phyloP scores from a whole-genome alignment of 345 rosid species.

The Salix brachista region DNA sequence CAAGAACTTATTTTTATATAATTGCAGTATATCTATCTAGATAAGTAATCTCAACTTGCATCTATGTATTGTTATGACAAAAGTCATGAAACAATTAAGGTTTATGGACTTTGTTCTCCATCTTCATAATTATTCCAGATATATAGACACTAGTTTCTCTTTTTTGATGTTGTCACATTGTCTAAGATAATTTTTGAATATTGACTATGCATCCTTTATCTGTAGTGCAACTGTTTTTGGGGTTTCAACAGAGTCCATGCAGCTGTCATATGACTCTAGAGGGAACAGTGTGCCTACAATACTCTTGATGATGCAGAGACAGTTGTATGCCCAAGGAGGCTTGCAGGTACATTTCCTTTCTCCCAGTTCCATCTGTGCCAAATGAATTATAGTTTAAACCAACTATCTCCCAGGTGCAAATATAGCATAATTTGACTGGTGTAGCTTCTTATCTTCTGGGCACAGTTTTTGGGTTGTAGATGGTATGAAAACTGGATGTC shows the following conservation, averaged over 20 bases:
- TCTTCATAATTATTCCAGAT: not conserved
- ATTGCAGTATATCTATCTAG: not conserved
- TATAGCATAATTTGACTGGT: not conserved
- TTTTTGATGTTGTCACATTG: not conserved
- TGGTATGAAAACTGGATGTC: not conserved
- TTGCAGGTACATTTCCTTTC: conserved; percentile 47
- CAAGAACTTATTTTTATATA: not conserved
- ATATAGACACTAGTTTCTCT: not conserved
- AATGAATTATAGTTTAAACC: not conserved
- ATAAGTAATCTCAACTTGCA: not conserved
- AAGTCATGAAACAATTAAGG: not conserved
- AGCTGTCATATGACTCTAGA: conserved; percentile 82
- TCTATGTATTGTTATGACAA: not conserved
- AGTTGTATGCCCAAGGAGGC: conserved; percentile 78
- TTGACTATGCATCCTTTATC: conserved; percentile 9
- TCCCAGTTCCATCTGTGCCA: not conserved
- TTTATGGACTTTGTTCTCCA: not conserved
- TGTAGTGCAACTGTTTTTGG: conserved; percentile 92
- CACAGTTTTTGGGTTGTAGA: not conserved
- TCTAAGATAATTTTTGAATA: not conserved
- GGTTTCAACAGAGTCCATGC: conserved; percentile 97
- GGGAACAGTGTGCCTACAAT: conserved; percentile 95
- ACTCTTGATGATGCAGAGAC: conserved; percentile 77
- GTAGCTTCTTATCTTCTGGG: not conserved
- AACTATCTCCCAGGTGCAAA: not conserved